Evolutionary conservation across 768 basidiomycete species (phyloP).

Genomic region (Boletus sp.): DNA sequence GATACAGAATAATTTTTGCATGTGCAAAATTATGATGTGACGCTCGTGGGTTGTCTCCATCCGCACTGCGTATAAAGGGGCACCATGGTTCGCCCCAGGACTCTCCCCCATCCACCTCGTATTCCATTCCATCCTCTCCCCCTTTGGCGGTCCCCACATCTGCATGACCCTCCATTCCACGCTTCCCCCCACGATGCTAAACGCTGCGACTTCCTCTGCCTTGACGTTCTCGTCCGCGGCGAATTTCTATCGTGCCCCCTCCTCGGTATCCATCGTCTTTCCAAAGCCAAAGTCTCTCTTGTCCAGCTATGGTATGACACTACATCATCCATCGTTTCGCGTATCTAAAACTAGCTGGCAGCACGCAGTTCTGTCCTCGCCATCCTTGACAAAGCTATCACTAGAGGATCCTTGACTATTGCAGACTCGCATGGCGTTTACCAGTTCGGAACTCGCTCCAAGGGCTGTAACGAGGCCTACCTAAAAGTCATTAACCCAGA

Average conservation of each 20-base stretch:
- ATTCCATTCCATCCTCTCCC: constrained; percentile 3
- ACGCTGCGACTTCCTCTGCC: constrained; percentile 29
- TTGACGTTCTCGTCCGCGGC: constrained; percentile 29
- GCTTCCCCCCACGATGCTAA: constrained; percentile 23
- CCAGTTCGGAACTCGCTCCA: constrained; percentile 55
- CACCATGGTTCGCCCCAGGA: constrained; percentile 2
- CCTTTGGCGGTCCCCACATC: background rate
- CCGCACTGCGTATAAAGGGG: constrained; percentile 32
- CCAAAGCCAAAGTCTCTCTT: constrained; percentile 30
- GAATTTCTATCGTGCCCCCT: constrained; percentile 33
- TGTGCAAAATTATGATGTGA: constrained; percentile 20
- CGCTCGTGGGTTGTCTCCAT: constrained; percentile 23
- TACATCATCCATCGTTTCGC: background rate
- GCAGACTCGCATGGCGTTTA: constrained; percentile 57
- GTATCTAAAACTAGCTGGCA: constrained; percentile 23
- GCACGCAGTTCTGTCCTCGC: constrained; percentile 60
- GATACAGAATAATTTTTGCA: constrained; percentile 27
- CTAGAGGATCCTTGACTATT: constrained; percentile 57
- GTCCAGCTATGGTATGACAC: constrained; percentile 24
- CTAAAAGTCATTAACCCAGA: constrained; percentile 54
- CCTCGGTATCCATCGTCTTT: constrained; percentile 29
- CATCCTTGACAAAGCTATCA: constrained; percentile 56
- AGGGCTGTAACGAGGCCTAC: constrained; percentile 59
- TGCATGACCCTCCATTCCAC: background rate
- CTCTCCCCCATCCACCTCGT: constrained; percentile 14